Percentiles rank a stretch among this genome's conserved stretches.
Conservation (phyloP, 225 moss, liverwort and hornwort species). For the Takakia lepidozioides region DNA sequence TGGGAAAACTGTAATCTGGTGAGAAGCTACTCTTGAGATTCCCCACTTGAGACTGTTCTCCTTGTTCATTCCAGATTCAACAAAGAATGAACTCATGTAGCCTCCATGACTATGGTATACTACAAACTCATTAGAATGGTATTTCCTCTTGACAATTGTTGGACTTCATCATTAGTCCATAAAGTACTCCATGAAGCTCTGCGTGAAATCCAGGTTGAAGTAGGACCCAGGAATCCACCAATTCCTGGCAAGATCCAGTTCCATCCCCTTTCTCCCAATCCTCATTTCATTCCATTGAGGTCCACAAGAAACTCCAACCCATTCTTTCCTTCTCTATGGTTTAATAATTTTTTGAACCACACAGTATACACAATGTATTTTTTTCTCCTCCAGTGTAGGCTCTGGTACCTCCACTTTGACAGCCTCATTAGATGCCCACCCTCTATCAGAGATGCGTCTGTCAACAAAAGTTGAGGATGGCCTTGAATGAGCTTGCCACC, state of each 20-base stretch:
- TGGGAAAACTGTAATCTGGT: too few species aligned
- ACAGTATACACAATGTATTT: not conserved
- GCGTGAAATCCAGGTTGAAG: constrained; percentile 1
- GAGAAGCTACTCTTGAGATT: too few species aligned
- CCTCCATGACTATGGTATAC: too few species aligned
- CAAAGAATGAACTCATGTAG: too few species aligned
- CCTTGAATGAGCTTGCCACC: constrained; percentile 14
- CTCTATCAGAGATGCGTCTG: not conserved
- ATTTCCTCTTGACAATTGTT: too few species aligned
- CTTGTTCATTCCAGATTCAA: too few species aligned
- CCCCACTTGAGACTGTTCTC: too few species aligned
- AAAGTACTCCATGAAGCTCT: constrained; percentile 3
- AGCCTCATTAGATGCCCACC: not conserved
- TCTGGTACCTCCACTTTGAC: not conserved
- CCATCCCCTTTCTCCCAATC: not conserved
- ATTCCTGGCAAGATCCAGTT: not conserved
- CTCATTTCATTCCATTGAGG: not conserved
- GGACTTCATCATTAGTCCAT: too few species aligned
- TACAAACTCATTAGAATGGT: too few species aligned
- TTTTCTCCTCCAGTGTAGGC: not conserved
- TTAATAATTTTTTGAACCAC: too few species aligned
- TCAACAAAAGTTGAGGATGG: not conserved
- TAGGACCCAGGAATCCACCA: constrained; percentile 3
- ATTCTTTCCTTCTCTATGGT: not conserved
- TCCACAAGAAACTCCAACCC: not conserved